Evolutionary conservation across 2,329 filamentous ascomycete genomes (phyloP), one percentile per base, ranked within the genome.

Genomic region (Calonectria pteridis): DNA sequence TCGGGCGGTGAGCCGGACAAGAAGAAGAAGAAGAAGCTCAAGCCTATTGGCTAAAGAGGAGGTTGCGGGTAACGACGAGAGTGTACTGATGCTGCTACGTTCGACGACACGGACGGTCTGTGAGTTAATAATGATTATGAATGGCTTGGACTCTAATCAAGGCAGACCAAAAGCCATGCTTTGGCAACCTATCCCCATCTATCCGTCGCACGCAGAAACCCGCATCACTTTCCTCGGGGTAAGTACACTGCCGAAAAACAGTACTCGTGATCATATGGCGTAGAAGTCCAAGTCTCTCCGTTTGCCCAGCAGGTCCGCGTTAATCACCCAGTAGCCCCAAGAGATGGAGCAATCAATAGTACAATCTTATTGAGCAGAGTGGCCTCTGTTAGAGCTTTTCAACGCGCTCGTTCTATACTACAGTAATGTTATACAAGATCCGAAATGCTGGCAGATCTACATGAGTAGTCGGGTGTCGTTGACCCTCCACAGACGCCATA

Each of bases 1-100:
- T 88, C 87, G 26, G 87, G 87, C 53, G 86, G 84, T 23, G 84
- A 83, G 20, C 81, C 83, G 77, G 86, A 84, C 50, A 90, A 90
- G 85, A 93, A 92, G 86, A 93, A 92, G 84, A 91, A 92, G 85
- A 94, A 94, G 88, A 94, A 95, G 88, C 86, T 91, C 67, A 92
- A 92, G 88, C 89, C 89, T 1, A 91, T 92, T 72, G 90, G 90
- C 40, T 91, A 81, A 87, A 69, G 33, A 40, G 50, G 33, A 26
- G 50, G 28, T 13, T 26, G 23, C 46, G 23, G 14, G 23, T 29
- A 14, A 58, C 11, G 20, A 43, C 53, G 28, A 76, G 49, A 59
- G 67, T 31, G 63, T 66, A 72, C 51, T 66, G 63, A 77, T 71
- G 72, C 37, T 63, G 64, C 46, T 73, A 72, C 64, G 72, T 62